These are phyloP conservation scores for Colletotrichum sp. DNA, from an alignment of 2,329 filamentous ascomycete species.

Conservation along the genomic window DNA sequence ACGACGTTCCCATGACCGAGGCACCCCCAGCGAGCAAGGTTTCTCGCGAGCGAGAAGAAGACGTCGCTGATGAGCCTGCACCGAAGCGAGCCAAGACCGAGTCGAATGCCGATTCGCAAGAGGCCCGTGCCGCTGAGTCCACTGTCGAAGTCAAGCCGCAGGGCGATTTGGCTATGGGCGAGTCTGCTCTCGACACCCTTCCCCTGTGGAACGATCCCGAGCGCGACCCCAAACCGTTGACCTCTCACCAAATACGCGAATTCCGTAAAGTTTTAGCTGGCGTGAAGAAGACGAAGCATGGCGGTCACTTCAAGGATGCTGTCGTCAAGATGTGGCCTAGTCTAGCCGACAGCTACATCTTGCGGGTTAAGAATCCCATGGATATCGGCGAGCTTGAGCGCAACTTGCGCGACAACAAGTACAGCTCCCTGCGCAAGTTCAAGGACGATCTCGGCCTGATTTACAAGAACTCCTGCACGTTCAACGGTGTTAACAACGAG, in stretches of 20 bases:
- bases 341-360: conserved; percentile 75
- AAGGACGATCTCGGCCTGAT: conserved; percentile 78
- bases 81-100: conserved; percentile 85
- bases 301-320: conserved; percentile 75
- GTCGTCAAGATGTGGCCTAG: conserved; percentile 78
- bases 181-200: conserved; percentile 30
- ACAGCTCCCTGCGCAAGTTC: conserved; percentile 74
- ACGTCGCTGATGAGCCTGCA: conserved; percentile 68
- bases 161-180: conserved; percentile 20
- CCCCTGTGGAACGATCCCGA: conserved; percentile 46
- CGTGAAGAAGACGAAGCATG: conserved; percentile 86
- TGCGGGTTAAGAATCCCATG: conserved; percentile 77
- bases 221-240: conserved; percentile 56
- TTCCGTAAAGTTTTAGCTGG: conserved; percentile 71
- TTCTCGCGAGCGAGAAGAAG: conserved; percentile 79
- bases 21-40: conserved; percentile 61
- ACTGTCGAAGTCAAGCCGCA: conserved; percentile 33
- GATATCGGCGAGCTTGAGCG: conserved; percentile 84
- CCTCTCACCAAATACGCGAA: conserved; percentile 63
- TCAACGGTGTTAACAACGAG: conserved; percentile 81
- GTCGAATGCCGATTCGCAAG: conserved; percentile 45
- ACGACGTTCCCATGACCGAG: conserved; percentile 60
- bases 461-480: conserved; percentile 77
- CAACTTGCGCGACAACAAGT: conserved; percentile 72
- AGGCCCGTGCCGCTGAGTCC: conserved; percentile 22